Evolutionary conservation across 2,329 filamentous ascomycete species (phyloP).

Genomic region (Calonectria ilicicola): DNA sequence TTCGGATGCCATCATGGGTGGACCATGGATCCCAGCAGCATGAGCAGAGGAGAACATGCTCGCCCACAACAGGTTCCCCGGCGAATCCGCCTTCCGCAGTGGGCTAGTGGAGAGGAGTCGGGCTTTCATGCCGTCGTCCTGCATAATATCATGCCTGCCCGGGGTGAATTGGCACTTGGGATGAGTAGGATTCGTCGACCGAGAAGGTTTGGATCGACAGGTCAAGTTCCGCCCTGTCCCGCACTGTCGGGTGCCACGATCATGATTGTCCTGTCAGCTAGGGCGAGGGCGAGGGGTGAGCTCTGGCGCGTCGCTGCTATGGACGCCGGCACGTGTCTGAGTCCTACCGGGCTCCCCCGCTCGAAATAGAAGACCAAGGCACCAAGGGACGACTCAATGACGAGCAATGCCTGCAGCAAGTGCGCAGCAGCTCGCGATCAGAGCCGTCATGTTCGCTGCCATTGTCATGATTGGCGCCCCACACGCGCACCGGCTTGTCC

Average conservation of each 20-base stretch:
- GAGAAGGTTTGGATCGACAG: constrained; percentile 35
- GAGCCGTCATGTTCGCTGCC: neutral
- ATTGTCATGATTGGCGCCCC: constrained; percentile 9
- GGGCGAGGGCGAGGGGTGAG: neutral
- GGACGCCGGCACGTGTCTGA: constrained; percentile 39
- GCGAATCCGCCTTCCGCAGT: constrained; percentile 35
- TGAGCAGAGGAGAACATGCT: neutral
- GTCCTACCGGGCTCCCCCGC: constrained; percentile 26
- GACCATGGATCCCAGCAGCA: constrained; percentile 25
- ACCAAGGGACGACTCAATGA: neutral
- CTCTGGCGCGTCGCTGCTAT: constrained; percentile 36
- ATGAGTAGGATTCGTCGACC: constrained; percentile 26
- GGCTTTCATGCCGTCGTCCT: constrained; percentile 29
- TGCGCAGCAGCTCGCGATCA: neutral
- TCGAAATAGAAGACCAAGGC: constrained; percentile 3
- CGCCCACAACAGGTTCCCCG: constrained; percentile 28
- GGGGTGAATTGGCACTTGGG: constrained; percentile 32
- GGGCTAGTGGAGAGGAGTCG: constrained; percentile 31
- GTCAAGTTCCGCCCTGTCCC: constrained; percentile 34
- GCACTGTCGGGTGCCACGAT: constrained; percentile 29
- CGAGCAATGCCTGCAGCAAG: constrained; percentile 1
- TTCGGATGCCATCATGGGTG: constrained; percentile 12
- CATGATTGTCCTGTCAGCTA: constrained; percentile 8
- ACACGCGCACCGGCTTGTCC: constrained; percentile 28
- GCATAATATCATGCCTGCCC: constrained; percentile 24